Percentiles rank a stretch among this genome's conserved stretches.
Conservation (phyloP, 768 basidiomycete species). For the Psilocybe sp. region DNA sequence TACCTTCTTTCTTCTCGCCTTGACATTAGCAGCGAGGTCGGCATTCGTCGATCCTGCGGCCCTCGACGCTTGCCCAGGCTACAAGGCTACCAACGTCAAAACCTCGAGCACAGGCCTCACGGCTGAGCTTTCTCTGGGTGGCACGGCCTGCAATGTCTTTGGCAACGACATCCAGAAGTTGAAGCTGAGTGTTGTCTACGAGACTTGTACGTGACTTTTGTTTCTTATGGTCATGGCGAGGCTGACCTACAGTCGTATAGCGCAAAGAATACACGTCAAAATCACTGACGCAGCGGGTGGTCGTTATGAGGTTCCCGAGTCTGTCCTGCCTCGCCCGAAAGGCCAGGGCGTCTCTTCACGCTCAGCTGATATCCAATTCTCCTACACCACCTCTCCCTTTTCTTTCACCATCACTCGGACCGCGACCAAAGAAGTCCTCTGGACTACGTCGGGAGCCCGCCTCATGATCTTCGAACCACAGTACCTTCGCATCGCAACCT, state of each 20-base stretch:
- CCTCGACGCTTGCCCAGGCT: constrained; percentile 62
- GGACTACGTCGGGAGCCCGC: constrained; percentile 57
- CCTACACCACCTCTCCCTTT: constrained; percentile 58
- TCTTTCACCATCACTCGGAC: constrained; percentile 55
- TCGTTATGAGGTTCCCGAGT: constrained; percentile 66
- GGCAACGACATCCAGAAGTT: constrained; percentile 51
- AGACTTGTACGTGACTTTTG: constrained; percentile 41
- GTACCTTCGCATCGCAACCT: constrained; percentile 70
- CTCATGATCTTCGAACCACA: constrained; percentile 78
- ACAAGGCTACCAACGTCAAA: constrained; percentile 46
- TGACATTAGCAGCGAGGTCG: not conserved
- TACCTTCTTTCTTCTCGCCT: too few species aligned
- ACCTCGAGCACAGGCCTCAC: constrained; percentile 36
- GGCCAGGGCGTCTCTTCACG: constrained; percentile 24
- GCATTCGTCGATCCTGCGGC: constrained; percentile 27
- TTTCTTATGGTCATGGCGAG: not conserved
- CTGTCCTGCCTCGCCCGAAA: constrained; percentile 55
- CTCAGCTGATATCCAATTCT: constrained; percentile 51
- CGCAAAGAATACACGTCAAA: constrained; percentile 60
- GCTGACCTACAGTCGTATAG: constrained; percentile 23
- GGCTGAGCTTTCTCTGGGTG: constrained; percentile 52
- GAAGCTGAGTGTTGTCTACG: constrained; percentile 51
- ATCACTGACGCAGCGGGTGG: constrained; percentile 46
- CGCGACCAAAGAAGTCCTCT: constrained; percentile 50
- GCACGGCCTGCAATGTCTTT: constrained; percentile 55